A percentile compares a stretch with the other conserved stretches of the same genome.
Evolutionary conservation across 73 alveolate genomes (phyloP).

Genomic region (Uronychia binucleata): DNA sequence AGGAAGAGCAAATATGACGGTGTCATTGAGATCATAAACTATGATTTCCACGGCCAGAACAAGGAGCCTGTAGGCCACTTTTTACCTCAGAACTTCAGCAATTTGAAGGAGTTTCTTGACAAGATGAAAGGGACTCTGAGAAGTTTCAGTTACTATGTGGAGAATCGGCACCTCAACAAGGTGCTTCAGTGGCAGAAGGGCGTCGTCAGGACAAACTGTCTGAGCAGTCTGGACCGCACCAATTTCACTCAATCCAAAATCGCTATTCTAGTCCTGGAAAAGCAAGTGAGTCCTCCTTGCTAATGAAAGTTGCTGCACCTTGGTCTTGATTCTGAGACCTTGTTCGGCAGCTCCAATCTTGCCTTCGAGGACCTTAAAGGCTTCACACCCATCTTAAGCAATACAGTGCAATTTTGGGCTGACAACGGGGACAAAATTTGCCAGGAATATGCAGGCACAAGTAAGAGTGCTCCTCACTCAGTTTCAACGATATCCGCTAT

Average conservation of each 20-base stretch:
- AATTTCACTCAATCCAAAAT: constrained; percentile 74
- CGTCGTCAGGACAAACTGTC: constrained; percentile 88
- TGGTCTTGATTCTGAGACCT: not conserved
- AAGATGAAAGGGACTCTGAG: constrained; percentile 34
- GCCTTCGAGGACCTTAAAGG: not conserved
- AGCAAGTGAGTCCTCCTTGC: not conserved
- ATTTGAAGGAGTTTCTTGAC: constrained; percentile 36
- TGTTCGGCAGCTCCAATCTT: not conserved
- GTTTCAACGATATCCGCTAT: constrained; percentile 71
- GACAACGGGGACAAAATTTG: constrained; percentile 90
- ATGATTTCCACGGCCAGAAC: constrained; percentile 80
- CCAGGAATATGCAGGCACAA: constrained; percentile 89
- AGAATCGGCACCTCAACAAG: constrained; percentile 39
- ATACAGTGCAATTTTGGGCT: constrained; percentile 63
- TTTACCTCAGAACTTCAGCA: not conserved
- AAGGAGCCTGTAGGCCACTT: constrained; percentile 47
- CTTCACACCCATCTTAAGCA: not conserved
- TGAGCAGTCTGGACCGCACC: constrained; percentile 95
- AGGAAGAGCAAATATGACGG: constrained; percentile 53
- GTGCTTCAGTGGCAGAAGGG: constrained; percentile 72
- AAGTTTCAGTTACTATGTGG: constrained; percentile 52
- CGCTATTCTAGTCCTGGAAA: constrained; percentile 53
- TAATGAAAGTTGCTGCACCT: not conserved
- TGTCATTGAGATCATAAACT: constrained; percentile 64
- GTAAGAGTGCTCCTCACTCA: constrained; percentile 16